Evolutionary conservation across 495 filamentous ascomycete genomes (phyloP), one percentile per base, ranked within the genome.

Genomic region (Barbatosphaeria neglecta): DNA sequence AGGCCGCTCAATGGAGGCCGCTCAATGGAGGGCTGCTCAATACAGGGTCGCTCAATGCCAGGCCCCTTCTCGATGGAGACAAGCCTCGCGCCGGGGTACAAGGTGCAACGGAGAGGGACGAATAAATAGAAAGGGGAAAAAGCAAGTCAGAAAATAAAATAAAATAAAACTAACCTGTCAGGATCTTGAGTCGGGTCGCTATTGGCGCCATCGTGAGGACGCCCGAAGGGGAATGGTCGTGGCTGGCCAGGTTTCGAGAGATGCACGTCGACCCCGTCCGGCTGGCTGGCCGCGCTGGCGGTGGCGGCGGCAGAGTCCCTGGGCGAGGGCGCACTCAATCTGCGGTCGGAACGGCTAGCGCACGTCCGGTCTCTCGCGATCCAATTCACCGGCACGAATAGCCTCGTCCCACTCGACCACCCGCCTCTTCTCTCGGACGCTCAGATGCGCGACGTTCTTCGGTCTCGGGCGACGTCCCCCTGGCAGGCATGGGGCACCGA

Each of bases 171-270:
- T 60, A 53, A 74, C 70, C 70, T 62, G 70, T 72, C 47, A 74
- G 62, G 59, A 72, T 68, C 68, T 69, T 74, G 52, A 73, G 65
- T 66, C 70, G 68, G 56, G 70, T 67, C 62, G 70, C 63, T 58
- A 72, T 58, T 58, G 70, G 69, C 62, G 67, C 67, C 70, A 73
- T 73, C 52, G 60, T 59, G n/a, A n/a, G 54, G 63, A 61, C 55
- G 54, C 68, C 62, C 58, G 55, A 62, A 55, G 50, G 49, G 57
- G 64, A 60, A 60, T 68, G 66, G 67, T 60, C 63, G n/a, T n/a
- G 60, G 58, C 53, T 49, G 50, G 40, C 44, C 55, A 53, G 49
- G 56, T 62, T 64, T 62, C 55, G 57, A 57, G 39, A 41, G 39
- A n/a, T 35, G 31, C 31, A 35, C n/a, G n/a, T n/a, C n/a, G 31